phyloP scores from a whole-genome alignment of 2,329 filamentous ascomycete genomes.

The Knoxdaviesia capensis region DNA sequence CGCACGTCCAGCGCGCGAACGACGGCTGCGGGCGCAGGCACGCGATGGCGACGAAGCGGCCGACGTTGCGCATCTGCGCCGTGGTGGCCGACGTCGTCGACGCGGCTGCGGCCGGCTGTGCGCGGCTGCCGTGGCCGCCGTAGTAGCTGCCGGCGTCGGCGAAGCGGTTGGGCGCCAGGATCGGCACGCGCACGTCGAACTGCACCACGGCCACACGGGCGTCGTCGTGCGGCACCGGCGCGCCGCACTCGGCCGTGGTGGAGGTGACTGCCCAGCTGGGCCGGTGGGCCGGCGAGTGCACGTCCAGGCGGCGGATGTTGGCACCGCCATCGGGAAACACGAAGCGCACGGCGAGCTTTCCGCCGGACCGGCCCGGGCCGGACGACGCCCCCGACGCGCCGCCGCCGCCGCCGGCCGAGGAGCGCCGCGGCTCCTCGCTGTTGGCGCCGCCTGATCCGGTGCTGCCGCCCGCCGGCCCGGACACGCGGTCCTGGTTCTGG shows the following conservation, averaged over 20 bases:
- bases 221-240: conserved; percentile 4
- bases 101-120: no score
- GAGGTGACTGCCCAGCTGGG: conserved; percentile 2
- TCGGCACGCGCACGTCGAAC: conserved; percentile 3
- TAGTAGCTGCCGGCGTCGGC: no score
- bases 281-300: conserved; percentile 2
- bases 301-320: conserved; percentile 2
- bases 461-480: no score
- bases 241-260: conserved; percentile 1
- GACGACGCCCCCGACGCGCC: neutral
- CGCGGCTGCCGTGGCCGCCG: no score
- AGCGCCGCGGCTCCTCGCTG: no score
- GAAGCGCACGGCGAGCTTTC: no score
- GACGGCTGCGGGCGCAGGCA: conserved; percentile 2
- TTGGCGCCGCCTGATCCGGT: no score
- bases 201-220: conserved; percentile 3
- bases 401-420: no score
- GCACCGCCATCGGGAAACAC: conserved; percentile 1
- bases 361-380: no score
- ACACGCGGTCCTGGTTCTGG: conserved; percentile 1
- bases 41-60: conserved; percentile 3
- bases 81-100: no score
- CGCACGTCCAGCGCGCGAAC: conserved; percentile 3
- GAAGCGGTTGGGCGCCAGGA: conserved; percentile 3
- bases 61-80: no score